These are phyloP conservation scores for Plasmodium relictum DNA, from an alignment of 169 alveolate species.

Conservation along the genomic window DNA sequence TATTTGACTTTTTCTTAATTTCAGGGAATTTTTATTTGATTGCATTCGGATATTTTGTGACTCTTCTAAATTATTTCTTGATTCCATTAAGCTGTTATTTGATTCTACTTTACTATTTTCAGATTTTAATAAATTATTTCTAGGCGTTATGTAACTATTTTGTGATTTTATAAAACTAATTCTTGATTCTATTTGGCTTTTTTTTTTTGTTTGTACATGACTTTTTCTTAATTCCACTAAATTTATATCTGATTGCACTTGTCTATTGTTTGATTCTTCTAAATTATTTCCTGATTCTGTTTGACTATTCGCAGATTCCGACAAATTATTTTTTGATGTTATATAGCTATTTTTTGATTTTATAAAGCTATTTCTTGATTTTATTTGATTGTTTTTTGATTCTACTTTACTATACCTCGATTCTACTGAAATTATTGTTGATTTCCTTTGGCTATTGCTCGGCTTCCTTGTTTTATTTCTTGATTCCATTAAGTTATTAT, in stretches of 20 bases:
- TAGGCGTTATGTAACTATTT: conserved; percentile 2
- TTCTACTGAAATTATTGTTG: conserved; percentile 2
- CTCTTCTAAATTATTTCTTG: background rate
- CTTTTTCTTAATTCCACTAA: background rate
- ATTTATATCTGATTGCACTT: background rate
- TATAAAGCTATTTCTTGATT: background rate
- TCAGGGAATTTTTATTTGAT: background rate
- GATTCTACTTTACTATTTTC: background rate
- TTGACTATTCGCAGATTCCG: background rate
- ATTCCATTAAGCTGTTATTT: conserved; percentile 7
- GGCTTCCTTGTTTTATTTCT: background rate
- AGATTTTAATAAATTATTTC: conserved; percentile 11
- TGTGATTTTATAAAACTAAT: background rate
- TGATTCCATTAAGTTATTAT: conserved; percentile 7
- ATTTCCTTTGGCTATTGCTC: background rate
- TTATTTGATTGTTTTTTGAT: background rate
- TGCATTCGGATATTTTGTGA: background rate
- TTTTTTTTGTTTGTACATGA: too few relatives aligned
- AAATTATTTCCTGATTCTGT: background rate
- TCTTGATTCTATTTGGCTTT: too few relatives aligned
- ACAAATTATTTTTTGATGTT: background rate
- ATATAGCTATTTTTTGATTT: conserved; percentile 11
- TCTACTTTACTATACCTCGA: background rate
- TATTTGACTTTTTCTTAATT: background rate
- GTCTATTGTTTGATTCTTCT: background rate